Evolutionary conservation across 139 green algal genomes (phyloP).

Genomic region (Coccomyxa sp.): DNA sequence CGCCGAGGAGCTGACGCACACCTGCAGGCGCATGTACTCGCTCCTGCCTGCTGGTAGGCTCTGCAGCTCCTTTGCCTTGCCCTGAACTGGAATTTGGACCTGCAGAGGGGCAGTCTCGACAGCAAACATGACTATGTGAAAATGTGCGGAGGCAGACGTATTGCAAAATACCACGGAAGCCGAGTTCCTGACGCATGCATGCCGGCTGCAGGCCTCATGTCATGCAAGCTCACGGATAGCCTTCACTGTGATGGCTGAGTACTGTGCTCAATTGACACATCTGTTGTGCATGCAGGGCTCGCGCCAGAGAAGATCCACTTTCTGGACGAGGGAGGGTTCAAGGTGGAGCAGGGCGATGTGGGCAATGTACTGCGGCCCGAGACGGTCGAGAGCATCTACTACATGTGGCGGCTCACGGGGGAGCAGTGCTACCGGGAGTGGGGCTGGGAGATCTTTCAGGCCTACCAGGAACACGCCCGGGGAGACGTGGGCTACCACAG

Average conservation of each 20-base stretch:
- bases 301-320: constrained; percentile 13
- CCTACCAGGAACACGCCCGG: constrained; percentile 13
- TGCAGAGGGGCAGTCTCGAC: not conserved
- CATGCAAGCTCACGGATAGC: not conserved
- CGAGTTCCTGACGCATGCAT: not conserved
- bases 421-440: constrained; percentile 62
- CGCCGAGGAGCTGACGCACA: constrained; percentile 42
- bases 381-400: constrained; percentile 60
- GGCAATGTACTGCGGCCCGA: constrained; percentile 43
- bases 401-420: constrained; percentile 63
- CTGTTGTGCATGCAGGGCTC: too few species aligned
- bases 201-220: not conserved
- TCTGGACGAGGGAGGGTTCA: not conserved
- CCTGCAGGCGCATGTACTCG: constrained; percentile 62
- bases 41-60: constrained; percentile 13
- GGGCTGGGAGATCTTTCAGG: constrained; percentile 52
- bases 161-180: not conserved
- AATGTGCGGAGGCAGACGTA: not conserved
- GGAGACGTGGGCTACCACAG: constrained; percentile 3
- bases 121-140: not conserved
- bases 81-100: not conserved
- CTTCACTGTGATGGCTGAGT: not conserved
- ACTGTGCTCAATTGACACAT: too few species aligned
- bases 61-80: not conserved
- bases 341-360: not conserved